These are phyloP conservation scores for Colletotrichum truncatum DNA, from an alignment of 2,329 filamentous ascomycete genomes.

Conservation along the genomic window DNA sequence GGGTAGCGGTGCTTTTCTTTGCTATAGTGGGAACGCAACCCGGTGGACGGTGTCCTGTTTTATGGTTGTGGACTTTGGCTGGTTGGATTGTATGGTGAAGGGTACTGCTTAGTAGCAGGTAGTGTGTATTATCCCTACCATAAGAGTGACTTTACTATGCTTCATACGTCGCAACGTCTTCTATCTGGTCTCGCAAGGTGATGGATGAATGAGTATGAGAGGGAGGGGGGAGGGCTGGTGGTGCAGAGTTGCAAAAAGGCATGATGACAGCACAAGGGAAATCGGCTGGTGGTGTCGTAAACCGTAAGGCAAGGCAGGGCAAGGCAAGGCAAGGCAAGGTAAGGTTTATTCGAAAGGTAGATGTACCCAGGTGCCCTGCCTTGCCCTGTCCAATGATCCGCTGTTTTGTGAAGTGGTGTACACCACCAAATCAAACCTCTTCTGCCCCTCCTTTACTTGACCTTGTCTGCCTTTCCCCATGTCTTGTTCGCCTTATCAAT, in stretches of 20 bases:
- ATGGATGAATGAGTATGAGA: not conserved
- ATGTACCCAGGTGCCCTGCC: slow-evolving; percentile 22
- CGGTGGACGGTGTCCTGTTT: not conserved
- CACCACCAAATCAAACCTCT: not conserved
- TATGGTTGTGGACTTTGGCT: slow-evolving; percentile 8
- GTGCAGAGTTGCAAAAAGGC: not conserved
- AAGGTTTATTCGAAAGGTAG: slow-evolving; percentile 7
- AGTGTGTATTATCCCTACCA: slow-evolving; percentile 17
- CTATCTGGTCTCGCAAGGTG: not conserved
- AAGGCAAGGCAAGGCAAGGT: not conserved
- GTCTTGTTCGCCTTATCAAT: slow-evolving; percentile 4
- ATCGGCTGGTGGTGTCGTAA: slow-evolving; percentile 4
- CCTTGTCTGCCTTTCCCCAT: not conserved
- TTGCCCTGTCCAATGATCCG: not conserved
- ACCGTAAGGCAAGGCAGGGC: not conserved
- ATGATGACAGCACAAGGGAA: not conserved
- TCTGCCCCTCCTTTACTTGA: slow-evolving; percentile 5
- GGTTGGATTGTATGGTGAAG: not conserved
- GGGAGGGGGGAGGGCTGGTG: not conserved
- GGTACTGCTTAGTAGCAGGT: not conserved
- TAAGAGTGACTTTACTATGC: not conserved
- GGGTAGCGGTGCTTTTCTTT: not conserved
- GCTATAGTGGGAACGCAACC: not conserved
- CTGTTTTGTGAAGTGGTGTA: not conserved
- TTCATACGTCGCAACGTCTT: not conserved